Evolutionary conservation across 768 basidiomycete genomes (phyloP).

Genomic region (Panaeolus papilionaceus): DNA sequence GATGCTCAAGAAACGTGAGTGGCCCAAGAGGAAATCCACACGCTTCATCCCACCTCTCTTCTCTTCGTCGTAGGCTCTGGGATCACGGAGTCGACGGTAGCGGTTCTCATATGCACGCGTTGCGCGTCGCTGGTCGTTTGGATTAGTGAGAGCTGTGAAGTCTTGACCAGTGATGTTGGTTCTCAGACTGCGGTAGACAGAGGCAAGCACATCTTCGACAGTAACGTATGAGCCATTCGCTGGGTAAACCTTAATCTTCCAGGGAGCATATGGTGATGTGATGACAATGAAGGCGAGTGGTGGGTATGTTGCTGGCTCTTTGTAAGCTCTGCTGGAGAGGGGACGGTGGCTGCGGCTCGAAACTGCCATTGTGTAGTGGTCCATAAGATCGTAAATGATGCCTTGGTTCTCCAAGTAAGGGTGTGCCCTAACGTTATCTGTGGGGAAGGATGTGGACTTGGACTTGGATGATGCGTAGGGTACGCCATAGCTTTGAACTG

Average conservation of each 20-base stretch:
- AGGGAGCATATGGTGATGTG: constrained; percentile 33
- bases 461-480: constrained; percentile 9
- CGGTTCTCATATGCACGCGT: constrained; percentile 54
- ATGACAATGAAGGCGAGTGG: constrained; percentile 36
- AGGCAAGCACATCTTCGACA: constrained; percentile 51
- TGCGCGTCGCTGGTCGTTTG: constrained; percentile 43
- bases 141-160: constrained; percentile 43
- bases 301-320: constrained; percentile 41
- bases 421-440: constrained; percentile 29
- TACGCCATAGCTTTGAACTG: background rate
- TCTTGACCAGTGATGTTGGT: constrained; percentile 47
- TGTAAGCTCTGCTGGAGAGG: constrained; percentile 31
- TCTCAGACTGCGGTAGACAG: constrained; percentile 50
- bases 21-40: constrained; percentile 62
- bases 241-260: constrained; percentile 39
- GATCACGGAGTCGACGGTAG: constrained; percentile 42
- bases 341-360: constrained; percentile 29
- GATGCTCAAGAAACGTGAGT: constrained; percentile 52
- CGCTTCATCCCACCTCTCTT: constrained; percentile 58
- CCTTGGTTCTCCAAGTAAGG: constrained; percentile 32
- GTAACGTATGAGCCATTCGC: constrained; percentile 35
- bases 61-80: constrained; percentile 48
- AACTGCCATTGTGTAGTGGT: constrained; percentile 34
- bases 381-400: constrained; percentile 37
- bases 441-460: constrained; percentile 15